Evolutionary conservation across 1,284 basidiomycete genomes (phyloP), one percentile per base, ranked within the genome.

Genomic region (Rhodotorula sp.): DNA sequence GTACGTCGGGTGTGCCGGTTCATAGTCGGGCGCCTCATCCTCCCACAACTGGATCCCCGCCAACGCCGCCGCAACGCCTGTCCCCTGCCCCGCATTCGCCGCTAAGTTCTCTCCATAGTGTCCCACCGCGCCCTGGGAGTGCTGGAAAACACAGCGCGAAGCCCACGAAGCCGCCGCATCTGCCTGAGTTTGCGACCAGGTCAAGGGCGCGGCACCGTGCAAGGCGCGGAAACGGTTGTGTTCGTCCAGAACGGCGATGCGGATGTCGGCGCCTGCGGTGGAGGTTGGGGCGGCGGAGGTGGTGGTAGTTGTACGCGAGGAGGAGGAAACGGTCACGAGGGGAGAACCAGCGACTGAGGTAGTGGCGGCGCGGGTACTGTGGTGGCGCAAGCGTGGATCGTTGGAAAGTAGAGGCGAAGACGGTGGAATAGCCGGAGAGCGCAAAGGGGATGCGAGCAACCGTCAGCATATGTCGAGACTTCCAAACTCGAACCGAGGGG

Each of bases 51-150:
- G 34, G 31, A 70, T 65, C 22, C 28, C 60, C 54, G 28, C 46
- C 18, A 24, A 37, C 10, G 46, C 59, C 9, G 59, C 31, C n/a
- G 63, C 56, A n/a, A 59, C 61, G 8, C 56, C 37, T 24, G 30
- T 44, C 22, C 57, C 59, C 20, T 48, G 26, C 18, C 64, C 64
- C 24, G 68, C 62, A 15, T 47, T 58, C 7, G 65, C 67, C 4
- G 73, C 63, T 34, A 74, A 47, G 59, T 74, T 74, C 59, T 74
- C 73, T 11, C 73, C 73, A 50, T 69, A 72, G 4, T 63, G 65
- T 24, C 70, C 65, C 2, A 72, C 52, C 6, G 70, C 70, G 8
- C 70, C 68, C 28, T 62, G 52, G 18, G 65, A 66, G 62, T 74
- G 73, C 55, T 68, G 46, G 52, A 69, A 74, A 5, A 64, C 63